Evolutionary conservation across 306 rosid genomes (phyloP).

Genomic region (Lupinus albus): DNA sequence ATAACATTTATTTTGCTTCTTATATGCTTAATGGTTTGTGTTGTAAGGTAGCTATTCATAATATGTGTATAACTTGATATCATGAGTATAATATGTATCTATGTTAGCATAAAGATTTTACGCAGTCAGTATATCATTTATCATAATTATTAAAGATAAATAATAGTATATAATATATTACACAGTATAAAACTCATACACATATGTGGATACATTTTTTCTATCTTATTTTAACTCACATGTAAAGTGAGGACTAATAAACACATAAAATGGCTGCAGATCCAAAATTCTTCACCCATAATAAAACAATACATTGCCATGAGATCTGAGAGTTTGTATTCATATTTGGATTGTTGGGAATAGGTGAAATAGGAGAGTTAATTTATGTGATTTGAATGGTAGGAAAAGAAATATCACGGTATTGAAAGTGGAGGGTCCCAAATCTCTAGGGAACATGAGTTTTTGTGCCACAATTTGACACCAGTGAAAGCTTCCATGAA

Average conservation of each 20-base stretch:
- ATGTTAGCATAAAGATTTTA: too few species aligned
- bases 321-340: background rate
- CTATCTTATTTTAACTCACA: too few species aligned
- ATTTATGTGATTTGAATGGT: background rate
- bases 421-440: constrained; percentile 25
- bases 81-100: too few species aligned
- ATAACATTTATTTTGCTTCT: background rate
- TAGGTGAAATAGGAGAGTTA: background rate
- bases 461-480: background rate
- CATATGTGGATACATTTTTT: too few species aligned
- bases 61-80: too few species aligned
- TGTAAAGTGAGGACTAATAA: background rate
- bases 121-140: too few species aligned
- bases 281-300: background rate
- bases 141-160: too few species aligned
- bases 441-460: constrained; percentile 9
- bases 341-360: background rate
- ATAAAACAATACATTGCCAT: background rate
- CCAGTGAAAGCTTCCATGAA: constrained; percentile 45
- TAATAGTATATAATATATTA: too few species aligned
- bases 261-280: background rate
- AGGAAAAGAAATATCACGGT: background rate
- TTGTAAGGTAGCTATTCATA: background rate
- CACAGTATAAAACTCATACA: too few species aligned
- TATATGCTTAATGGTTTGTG: background rate